Conservation (phyloP, 2,329 filamentous ascomycete species). For the Ophiostoma angusticollis region DNA sequence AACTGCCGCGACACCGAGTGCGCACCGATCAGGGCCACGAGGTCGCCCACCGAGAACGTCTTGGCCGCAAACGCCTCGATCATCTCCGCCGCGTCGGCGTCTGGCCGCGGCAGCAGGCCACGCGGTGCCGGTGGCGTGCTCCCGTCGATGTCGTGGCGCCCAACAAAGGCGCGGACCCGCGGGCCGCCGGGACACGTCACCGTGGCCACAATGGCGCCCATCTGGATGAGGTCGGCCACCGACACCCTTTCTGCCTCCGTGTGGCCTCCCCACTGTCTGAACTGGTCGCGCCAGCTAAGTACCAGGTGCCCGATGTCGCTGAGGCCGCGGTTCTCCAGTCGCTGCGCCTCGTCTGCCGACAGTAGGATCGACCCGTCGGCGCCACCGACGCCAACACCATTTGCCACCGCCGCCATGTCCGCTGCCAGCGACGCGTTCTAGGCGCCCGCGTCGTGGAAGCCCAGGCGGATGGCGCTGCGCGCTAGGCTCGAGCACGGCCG, state of each 20-base stretch:
- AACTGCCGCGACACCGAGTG: slow-evolving; percentile 36
- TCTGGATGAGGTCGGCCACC: slow-evolving; percentile 42
- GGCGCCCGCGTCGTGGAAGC: slow-evolving; percentile 34
- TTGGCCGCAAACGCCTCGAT: slow-evolving; percentile 36
- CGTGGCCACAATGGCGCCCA: slow-evolving; percentile 33
- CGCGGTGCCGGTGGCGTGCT: slow-evolving; percentile 23
- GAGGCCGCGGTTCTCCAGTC: slow-evolving; percentile 34
- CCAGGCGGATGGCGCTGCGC: slow-evolving; percentile 31
- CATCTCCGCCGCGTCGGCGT: slow-evolving; percentile 27
- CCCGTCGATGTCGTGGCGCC: slow-evolving; percentile 30
- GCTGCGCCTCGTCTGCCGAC: slow-evolving; percentile 24
- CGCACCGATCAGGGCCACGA: slow-evolving; percentile 41
- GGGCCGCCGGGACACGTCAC: slow-evolving; percentile 40
- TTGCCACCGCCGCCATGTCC: neutral
- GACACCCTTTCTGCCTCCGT: slow-evolving; percentile 19
- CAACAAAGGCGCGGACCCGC: slow-evolving; percentile 34
- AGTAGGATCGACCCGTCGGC: slow-evolving; percentile 34
- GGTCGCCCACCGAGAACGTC: slow-evolving; percentile 34
- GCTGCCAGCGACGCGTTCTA: slow-evolving; percentile 21
- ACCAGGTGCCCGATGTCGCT: slow-evolving; percentile 26
- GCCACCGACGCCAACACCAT: slow-evolving; percentile 17
- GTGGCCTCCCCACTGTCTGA: slow-evolving; percentile 20
- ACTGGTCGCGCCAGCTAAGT: slow-evolving; percentile 22
- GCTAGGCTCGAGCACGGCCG: slow-evolving; percentile 19
- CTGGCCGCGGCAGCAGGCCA: slow-evolving; percentile 31